Evolutionary conservation across 441 rosid species (phyloP).

Genomic region (Corymbia citriodora): DNA sequence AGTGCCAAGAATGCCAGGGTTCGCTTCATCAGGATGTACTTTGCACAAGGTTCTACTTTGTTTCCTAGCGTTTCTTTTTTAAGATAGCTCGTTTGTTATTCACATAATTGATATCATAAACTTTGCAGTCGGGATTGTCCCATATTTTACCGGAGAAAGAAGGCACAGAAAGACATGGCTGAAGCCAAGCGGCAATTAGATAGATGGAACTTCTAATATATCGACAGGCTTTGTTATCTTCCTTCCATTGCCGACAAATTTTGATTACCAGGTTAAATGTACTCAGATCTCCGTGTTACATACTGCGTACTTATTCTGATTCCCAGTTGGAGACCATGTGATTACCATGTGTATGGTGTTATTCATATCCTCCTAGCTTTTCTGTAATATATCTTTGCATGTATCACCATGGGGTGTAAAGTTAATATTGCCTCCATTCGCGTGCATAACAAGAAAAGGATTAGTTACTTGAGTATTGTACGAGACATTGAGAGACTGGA

Average conservation of each 20-base stretch:
- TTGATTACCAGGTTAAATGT: neutral
- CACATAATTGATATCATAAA: neutral
- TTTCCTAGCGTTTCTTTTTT: neutral
- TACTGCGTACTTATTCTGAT: neutral
- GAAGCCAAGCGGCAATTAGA: conserved; percentile 77
- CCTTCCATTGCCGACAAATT: neutral
- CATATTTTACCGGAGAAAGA: conserved; percentile 94
- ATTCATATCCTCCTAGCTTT: neutral
- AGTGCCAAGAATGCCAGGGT: conserved; percentile 97
- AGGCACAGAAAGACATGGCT: conserved; percentile 95
- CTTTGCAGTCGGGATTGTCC: conserved; percentile 91
- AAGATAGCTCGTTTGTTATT: neutral
- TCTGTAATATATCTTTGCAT: neutral
- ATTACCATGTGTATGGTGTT: neutral
- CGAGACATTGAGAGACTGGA: neutral
- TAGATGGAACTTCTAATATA: conserved; percentile 64
- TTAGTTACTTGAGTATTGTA: neutral
- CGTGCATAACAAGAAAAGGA: neutral
- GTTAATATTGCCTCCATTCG: neutral
- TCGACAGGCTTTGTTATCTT: neutral
- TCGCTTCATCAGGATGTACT: conserved; percentile 99
- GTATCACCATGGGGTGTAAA: neutral
- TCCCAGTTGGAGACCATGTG: neutral
- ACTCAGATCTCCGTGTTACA: neutral
- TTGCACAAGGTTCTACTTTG: conserved; percentile 67